These are phyloP conservation scores for Rhodamnia rubescens DNA, from an alignment of 345 rosid genomes.

Conservation along the genomic window DNA sequence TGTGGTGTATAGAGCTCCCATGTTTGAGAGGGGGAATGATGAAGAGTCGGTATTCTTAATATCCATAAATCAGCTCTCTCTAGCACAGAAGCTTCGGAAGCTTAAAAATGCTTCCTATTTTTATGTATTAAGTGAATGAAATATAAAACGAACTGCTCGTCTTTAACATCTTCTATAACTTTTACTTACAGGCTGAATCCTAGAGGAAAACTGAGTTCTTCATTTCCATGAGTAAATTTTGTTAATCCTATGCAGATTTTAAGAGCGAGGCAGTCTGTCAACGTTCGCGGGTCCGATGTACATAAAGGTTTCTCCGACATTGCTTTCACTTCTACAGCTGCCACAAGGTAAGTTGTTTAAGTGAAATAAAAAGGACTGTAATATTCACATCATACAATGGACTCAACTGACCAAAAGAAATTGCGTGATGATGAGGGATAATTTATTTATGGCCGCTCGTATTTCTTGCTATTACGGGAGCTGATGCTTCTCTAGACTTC, in stretches of 20 bases:
- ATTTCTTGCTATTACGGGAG: not conserved
- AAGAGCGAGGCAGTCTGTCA: slow-evolving; percentile 33
- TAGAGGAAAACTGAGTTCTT: not conserved
- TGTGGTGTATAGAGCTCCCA: not conserved
- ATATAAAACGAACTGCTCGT: not conserved
- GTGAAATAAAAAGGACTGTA: not conserved
- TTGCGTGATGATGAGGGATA: not conserved
- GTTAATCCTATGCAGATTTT: slow-evolving; percentile 36
- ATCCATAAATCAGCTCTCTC: not conserved
- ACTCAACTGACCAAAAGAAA: not conserved
- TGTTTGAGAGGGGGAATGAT: not conserved
- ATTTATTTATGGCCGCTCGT: not conserved
- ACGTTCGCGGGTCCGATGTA: slow-evolving; percentile 38
- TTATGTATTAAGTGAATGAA: not conserved
- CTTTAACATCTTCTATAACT: not conserved
- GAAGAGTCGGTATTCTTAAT: not conserved
- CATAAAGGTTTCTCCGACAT: slow-evolving; percentile 59
- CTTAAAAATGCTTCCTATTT: not conserved
- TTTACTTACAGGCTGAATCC: not conserved
- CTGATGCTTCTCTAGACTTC: not conserved
- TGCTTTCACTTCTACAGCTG: slow-evolving; percentile 40
- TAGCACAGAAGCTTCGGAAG: not conserved
- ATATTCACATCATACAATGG: not conserved
- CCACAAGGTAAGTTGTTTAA: slow-evolving; percentile 42
- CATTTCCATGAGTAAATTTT: not conserved